Conservation (phyloP, 2,329 filamentous ascomycete genomes). For the Fusarium paranaense region DNA sequence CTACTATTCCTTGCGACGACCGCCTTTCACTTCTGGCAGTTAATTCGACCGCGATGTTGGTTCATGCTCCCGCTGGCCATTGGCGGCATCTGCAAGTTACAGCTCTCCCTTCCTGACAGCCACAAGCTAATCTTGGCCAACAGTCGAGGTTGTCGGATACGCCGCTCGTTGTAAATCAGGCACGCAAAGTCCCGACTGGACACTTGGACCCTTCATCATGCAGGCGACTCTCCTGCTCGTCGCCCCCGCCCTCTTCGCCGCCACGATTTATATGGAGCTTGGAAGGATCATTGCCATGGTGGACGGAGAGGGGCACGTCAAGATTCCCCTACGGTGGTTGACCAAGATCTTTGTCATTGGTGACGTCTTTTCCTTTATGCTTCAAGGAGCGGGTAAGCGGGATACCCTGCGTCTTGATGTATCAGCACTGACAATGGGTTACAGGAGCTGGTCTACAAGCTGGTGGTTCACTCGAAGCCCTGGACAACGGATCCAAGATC, state of each 20-base stretch:
- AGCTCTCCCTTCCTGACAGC: neutral
- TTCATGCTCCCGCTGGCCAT: neutral
- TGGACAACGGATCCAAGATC: conserved; percentile 54
- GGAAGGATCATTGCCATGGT: neutral
- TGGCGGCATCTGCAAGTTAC: neutral
- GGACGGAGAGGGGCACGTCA: neutral
- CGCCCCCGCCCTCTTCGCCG: conserved; percentile 6
- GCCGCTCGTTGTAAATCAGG: conserved; percentile 1
- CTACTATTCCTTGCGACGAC: neutral
- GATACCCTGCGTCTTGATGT: neutral
- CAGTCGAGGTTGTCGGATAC: conserved; percentile 1
- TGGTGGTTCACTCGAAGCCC: conserved; percentile 46
- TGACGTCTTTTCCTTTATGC: conserved; percentile 27
- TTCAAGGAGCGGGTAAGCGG: conserved; percentile 19
- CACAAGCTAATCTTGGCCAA: neutral
- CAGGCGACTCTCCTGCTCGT: conserved; percentile 11
- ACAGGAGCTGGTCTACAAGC: conserved; percentile 17
- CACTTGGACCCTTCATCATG: neutral
- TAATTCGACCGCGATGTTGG: neutral
- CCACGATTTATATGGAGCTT: conserved; percentile 9
- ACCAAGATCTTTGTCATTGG: conserved; percentile 34
- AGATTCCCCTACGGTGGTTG: conserved; percentile 17
- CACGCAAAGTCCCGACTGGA: neutral
- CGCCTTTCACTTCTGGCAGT: neutral
- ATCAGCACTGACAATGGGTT: neutral